Base-by-base conservation (phyloP, 139 green algal genomes). In the Tetratostichococcus sp. region DNA sequence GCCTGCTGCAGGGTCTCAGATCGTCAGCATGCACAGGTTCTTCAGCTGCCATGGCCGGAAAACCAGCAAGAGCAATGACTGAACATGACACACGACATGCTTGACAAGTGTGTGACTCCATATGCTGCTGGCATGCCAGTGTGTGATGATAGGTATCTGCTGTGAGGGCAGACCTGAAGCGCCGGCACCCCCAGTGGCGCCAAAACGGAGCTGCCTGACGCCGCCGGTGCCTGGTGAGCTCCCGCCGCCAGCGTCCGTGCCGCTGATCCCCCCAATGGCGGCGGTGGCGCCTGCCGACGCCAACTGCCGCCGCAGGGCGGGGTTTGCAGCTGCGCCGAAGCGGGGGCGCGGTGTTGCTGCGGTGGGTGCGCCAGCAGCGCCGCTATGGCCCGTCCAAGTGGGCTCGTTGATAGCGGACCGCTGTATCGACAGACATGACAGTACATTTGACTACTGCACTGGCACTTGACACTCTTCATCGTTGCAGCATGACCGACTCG, bases 311-410 rank as follows among this genome's bases (percentile, higher is more conserved):
- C 26, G 35, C 67, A 78, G 26, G 5, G 76, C 67, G 0, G 70
- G 69, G 33, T 76, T 86, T 31, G 67, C 58, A n/a, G 75, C 73
- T n/a, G 76, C 67, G 0, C 86, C 86, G 77, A 88, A 90, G 8
- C 80, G 65, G 35, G 14, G 68, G 26, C 33, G 31, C 28, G 39
- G 39, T 50, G 39, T 21, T 16, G 65, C 35, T 58, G 62, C 30
- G 28, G 35, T 3, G 6, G 72, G 57, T 1, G 39, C 25, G 16
- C 72, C 77, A 14, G 30, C 43, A 1, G 30, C 72, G 4, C 31
- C 93, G 23, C 81, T 86, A 25, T 87, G 72, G 0, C 93, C 93
- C 16, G 93, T 98, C 93, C 93, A 98, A 0, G 93, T 98, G 32
- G 93, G 93, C 43, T 82, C 74, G 67, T 80, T 83, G 30, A 98